Percentiles rank a stretch among this genome's conserved stretches.
Conservation (phyloP, 179 eudicot species). For the Vitellaria paradoxa region DNA sequence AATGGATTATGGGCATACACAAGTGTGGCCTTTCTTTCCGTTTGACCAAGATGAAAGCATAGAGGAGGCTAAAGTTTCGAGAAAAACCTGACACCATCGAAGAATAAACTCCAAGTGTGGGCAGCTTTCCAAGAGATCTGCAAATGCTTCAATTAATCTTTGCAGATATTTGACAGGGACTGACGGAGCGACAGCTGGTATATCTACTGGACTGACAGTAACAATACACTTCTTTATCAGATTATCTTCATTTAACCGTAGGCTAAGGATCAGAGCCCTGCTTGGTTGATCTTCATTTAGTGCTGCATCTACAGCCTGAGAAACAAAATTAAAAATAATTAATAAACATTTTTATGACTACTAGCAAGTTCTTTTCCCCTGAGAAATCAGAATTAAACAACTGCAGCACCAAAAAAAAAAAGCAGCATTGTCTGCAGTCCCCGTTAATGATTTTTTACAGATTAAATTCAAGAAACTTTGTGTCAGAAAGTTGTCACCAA, state of each 20-base stretch:
- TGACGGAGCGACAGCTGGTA: slow-evolving; percentile 75
- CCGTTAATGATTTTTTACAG: no score
- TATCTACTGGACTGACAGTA: slow-evolving; percentile 63
- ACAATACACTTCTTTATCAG: slow-evolving; percentile 73
- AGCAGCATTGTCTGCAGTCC: neutral
- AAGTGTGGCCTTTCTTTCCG: no score
- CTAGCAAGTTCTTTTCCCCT: neutral
- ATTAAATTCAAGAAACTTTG: neutral
- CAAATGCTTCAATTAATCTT: slow-evolving; percentile 80
- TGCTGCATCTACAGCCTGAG: slow-evolving; percentile 89
- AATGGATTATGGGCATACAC: no score
- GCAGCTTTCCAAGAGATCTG: slow-evolving; percentile 75
- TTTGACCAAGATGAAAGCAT: neutral
- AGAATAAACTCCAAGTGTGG: slow-evolving; percentile 90
- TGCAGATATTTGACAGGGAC: slow-evolving; percentile 76
- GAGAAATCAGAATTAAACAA: neutral
- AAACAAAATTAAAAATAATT: slow-evolving; percentile 5
- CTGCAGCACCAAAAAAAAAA: neutral
- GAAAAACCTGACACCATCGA: slow-evolving; percentile 86
- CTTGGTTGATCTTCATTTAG: slow-evolving; percentile 65
- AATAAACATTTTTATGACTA: neutral
- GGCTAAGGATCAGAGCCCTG: slow-evolving; percentile 85
- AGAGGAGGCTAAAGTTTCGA: neutral
- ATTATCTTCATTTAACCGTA: slow-evolving; percentile 80
- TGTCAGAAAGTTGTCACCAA: neutral